Evolutionary conservation across 768 basidiomycete genomes (phyloP).

Genomic region (Vishniacozyma victoriae): DNA sequence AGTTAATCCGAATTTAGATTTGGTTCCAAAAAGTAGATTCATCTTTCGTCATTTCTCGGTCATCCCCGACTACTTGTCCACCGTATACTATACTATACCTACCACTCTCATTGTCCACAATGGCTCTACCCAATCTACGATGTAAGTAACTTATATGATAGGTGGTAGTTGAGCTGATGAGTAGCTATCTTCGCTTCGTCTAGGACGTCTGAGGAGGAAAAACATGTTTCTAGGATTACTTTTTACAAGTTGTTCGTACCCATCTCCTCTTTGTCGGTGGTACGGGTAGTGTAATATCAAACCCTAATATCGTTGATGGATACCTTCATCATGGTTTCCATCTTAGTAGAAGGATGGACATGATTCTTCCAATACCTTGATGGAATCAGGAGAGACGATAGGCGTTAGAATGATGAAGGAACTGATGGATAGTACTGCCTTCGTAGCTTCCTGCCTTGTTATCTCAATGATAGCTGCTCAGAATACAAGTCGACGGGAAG

Average conservation of each 20-base stretch:
- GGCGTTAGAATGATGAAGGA: background rate
- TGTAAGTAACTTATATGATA: slow-evolving; percentile 17
- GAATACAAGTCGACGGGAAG: slow-evolving; percentile 29
- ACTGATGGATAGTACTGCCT: slow-evolving; percentile 32
- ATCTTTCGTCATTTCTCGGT: no score
- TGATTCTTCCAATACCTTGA: no score
- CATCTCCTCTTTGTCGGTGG: no score
- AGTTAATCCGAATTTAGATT: no score
- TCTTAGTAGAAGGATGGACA: no score
- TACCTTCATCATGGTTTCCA: no score
- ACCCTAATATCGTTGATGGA: no score
- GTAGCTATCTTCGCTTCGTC: slow-evolving; percentile 46
- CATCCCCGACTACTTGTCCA: no score
- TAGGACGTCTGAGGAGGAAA: slow-evolving; percentile 45
- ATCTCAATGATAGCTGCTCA: slow-evolving; percentile 41
- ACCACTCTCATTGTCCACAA: slow-evolving; percentile 1
- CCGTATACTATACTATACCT: no score
- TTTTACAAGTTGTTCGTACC: slow-evolving; percentile 46
- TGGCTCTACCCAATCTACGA: slow-evolving; percentile 40
- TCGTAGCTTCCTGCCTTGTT: slow-evolving; percentile 45
- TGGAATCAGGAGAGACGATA: background rate
- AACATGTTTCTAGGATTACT: slow-evolving; percentile 42
- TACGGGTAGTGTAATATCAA: no score
- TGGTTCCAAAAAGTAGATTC: no score
- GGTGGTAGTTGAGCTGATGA: background rate